A percentile compares a stretch with the other conserved stretches of the same genome.
phyloP scores from a whole-genome alignment of 805 yeast genomes.

The Yamadazyma philogaea region DNA sequence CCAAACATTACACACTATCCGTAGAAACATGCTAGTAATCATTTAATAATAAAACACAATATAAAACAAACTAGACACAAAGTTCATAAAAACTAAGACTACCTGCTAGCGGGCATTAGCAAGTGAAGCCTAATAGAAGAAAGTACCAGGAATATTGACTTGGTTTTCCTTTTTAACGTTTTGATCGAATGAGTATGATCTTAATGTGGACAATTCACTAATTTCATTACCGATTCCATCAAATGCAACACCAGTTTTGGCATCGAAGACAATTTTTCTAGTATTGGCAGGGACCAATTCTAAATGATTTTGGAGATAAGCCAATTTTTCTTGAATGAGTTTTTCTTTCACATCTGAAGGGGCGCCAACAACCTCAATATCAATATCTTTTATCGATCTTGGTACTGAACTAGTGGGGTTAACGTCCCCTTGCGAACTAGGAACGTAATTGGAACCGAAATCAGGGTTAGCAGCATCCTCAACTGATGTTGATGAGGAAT shows the following conservation, averaged over 20 bases:
- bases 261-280: slow-evolving; percentile 16
- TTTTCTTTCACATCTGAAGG: slow-evolving; percentile 10
- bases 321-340: slow-evolving; percentile 10
- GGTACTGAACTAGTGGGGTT: slow-evolving; percentile 7
- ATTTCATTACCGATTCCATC: slow-evolving; percentile 17
- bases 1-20: no score
- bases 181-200: slow-evolving; percentile 14
- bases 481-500: slow-evolving; percentile 13
- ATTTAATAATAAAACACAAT: no score
- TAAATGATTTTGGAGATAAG: slow-evolving; percentile 10
- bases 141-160: slow-evolving; percentile 17
- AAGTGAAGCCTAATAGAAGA: slow-evolving; percentile 8
- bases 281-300: slow-evolving; percentile 14
- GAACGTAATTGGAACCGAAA: not conserved
- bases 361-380: slow-evolving; percentile 16
- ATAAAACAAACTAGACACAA: not conserved
- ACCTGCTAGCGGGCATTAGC: not conserved
- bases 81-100: not conserved
- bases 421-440: not conserved
- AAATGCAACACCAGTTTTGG: slow-evolving; percentile 16
- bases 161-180: slow-evolving; percentile 3
- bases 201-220: slow-evolving; percentile 13
- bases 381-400: slow-evolving; percentile 8
- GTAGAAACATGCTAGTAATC: no score
- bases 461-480: slow-evolving; percentile 8